These are phyloP conservation scores for Chionographis japonica DNA, from an alignment of 106 monocot species.

Conservation along the genomic window DNA sequence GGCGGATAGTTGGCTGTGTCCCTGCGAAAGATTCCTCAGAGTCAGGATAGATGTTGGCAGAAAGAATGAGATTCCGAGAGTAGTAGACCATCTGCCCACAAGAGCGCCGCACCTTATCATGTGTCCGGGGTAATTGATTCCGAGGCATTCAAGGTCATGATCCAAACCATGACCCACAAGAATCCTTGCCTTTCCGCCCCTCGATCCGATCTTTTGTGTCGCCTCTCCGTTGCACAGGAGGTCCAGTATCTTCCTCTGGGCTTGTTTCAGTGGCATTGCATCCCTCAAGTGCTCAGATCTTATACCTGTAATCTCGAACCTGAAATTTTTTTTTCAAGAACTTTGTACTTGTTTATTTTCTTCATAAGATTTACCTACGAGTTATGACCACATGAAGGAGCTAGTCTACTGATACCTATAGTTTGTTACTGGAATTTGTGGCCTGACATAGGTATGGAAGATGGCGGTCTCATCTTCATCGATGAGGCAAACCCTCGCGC, in stretches of 20 bases:
- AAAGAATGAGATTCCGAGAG: background rate
- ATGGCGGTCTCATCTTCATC: slow-evolving; percentile 60
- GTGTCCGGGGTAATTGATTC: slow-evolving; percentile 61
- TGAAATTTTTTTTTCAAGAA: background rate
- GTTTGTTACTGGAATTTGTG: slow-evolving; percentile 58
- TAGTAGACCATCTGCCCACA: background rate
- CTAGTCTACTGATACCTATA: slow-evolving; percentile 32
- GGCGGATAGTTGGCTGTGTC: slow-evolving; percentile 75
- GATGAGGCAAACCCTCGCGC: slow-evolving; percentile 59
- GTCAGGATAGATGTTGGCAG: background rate
- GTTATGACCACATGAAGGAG: too few species aligned
- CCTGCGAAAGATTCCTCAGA: slow-evolving; percentile 14
- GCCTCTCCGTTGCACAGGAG: slow-evolving; percentile 74
- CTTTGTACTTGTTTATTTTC: too few species aligned
- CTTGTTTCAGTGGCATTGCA: slow-evolving; percentile 72
- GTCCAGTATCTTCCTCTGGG: slow-evolving; percentile 70
- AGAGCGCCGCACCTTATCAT: slow-evolving; percentile 39
- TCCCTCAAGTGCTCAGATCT: slow-evolving; percentile 61
- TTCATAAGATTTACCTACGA: too few species aligned
- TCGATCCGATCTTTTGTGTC: slow-evolving; percentile 59
- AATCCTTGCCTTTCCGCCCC: slow-evolving; percentile 54
- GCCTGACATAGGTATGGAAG: slow-evolving; percentile 58
- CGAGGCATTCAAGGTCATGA: slow-evolving; percentile 56
- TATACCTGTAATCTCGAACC: slow-evolving; percentile 75
- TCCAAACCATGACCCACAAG: slow-evolving; percentile 70